Conservation (phyloP, 345 rosid species). For the Hypericum androsaemum region DNA sequence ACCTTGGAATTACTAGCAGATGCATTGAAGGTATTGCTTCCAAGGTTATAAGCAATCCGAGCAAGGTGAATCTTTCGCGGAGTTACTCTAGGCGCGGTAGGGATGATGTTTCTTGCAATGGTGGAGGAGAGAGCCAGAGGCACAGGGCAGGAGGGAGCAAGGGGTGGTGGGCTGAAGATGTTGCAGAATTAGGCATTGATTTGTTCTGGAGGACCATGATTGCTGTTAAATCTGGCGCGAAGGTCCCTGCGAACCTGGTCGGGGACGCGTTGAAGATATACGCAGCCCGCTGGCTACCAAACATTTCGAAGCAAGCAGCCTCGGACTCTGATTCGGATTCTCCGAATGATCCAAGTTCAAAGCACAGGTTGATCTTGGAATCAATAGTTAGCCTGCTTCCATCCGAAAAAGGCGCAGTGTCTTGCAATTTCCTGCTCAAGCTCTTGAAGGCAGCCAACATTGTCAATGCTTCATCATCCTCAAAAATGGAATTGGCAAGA, state of each 20-base stretch:
- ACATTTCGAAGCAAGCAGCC: slow-evolving; percentile 33
- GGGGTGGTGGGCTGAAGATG: slow-evolving; percentile 98
- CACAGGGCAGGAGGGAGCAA: slow-evolving; percentile 29
- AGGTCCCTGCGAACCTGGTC: slow-evolving; percentile 44
- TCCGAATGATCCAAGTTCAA: slow-evolving; percentile 24
- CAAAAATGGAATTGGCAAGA: slow-evolving; percentile 72
- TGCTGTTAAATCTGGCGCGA: slow-evolving; percentile 76
- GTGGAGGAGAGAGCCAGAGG: slow-evolving; percentile 41
- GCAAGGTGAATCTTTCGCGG: slow-evolving; percentile 72
- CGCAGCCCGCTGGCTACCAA: slow-evolving; percentile 81
- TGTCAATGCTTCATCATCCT: slow-evolving; percentile 55
- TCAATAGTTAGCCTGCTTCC: slow-evolving; percentile 83
- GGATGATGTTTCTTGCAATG: slow-evolving; percentile 62
- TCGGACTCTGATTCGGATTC: slow-evolving; percentile 58
- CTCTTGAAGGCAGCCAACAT: slow-evolving; percentile 77
- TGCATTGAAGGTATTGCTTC: slow-evolving; percentile 75
- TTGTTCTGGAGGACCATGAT: slow-evolving; percentile 88
- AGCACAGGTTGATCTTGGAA: slow-evolving; percentile 68
- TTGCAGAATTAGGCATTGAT: slow-evolving; percentile 82
- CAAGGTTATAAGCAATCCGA: slow-evolving; percentile 56
- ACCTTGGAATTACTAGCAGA: slow-evolving; percentile 71
- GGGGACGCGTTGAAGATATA: slow-evolving; percentile 83
- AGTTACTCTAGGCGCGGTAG: slow-evolving; percentile 72
- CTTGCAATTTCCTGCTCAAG: slow-evolving; percentile 80
- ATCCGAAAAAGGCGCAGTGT: slow-evolving; percentile 60